These are phyloP conservation scores for Fusarium staphyleae DNA, from an alignment of 2,329 filamentous ascomycete species.

Conservation along the genomic window DNA sequence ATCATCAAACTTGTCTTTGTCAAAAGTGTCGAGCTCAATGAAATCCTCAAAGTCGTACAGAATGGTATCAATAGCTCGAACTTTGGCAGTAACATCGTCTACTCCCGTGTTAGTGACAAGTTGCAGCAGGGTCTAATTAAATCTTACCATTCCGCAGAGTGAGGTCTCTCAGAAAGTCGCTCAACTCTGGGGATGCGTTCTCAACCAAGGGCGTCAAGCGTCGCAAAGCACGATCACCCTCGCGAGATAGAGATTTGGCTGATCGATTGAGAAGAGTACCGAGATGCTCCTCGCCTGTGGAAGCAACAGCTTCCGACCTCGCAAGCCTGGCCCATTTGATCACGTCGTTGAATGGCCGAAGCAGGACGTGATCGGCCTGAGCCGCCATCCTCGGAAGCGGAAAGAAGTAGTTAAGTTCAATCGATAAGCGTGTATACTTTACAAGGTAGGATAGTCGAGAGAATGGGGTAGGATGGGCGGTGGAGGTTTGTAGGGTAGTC, in stretches of 20 bases:
- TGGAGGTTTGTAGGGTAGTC: too few relatives aligned
- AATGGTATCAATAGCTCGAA: slow-evolving; percentile 48
- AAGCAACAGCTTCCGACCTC: slow-evolving; percentile 43
- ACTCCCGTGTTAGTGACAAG: not conserved
- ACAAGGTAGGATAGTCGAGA: not conserved
- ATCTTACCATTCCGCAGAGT: slow-evolving; percentile 49
- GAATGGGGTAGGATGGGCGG: too few relatives aligned
- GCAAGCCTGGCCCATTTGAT: slow-evolving; percentile 50
- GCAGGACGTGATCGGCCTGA: slow-evolving; percentile 10
- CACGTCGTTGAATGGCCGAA: slow-evolving; percentile 51
- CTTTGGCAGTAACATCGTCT: slow-evolving; percentile 6
- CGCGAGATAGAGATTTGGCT: slow-evolving; percentile 42
- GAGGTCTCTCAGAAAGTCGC: slow-evolving; percentile 17
- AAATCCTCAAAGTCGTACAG: slow-evolving; percentile 56
- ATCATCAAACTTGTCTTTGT: slow-evolving; percentile 46
- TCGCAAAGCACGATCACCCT: slow-evolving; percentile 49
- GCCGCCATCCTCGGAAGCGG: slow-evolving; percentile 4
- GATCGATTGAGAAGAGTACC: slow-evolving; percentile 46
- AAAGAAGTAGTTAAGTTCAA: not conserved
- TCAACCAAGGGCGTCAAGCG: slow-evolving; percentile 43
- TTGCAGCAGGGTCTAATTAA: not conserved
- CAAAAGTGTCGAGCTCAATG: slow-evolving; percentile 48
- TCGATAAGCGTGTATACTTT: not conserved
- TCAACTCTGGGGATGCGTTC: slow-evolving; percentile 14
- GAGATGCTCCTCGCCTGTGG: slow-evolving; percentile 32